Evolutionary conservation across 495 filamentous ascomycete species (phyloP).

Genomic region (Aspergillus diversus): DNA sequence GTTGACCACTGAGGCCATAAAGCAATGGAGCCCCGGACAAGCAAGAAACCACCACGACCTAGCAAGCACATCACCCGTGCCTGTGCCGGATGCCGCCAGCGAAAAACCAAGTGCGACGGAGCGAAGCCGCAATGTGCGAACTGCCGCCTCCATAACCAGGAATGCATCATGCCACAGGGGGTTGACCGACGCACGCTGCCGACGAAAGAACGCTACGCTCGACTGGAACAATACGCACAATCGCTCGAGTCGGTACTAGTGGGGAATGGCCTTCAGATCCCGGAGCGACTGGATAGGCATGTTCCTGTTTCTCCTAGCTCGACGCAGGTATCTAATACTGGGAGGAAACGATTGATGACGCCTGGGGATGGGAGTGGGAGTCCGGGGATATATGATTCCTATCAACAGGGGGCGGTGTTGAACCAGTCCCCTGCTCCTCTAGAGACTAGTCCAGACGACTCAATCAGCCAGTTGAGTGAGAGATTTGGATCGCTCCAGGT

Average conservation of each 20-base stretch:
- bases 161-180: neutral
- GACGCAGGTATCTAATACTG: no score
- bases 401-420: no score
- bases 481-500: conserved; percentile 38
- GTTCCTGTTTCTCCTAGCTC: no score
- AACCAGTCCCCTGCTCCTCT: no score
- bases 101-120: neutral
- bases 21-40: neutral
- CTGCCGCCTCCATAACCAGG: conserved; percentile 2
- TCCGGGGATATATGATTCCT: no score
- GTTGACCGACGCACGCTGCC: neutral
- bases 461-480: neutral
- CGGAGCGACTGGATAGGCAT: neutral
- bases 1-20: no score
- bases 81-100: neutral
- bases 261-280: neutral
- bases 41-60: neutral
- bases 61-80: neutral
- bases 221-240: neutral
- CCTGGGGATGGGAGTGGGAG: no score
- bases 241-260: neutral
- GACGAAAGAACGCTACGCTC: neutral
- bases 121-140: neutral
- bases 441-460: no score
- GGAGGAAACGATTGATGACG: no score